Base-by-base conservation (phyloP, 2,329 filamentous ascomycete genomes). In the Arachnomyces sp. region DNA sequence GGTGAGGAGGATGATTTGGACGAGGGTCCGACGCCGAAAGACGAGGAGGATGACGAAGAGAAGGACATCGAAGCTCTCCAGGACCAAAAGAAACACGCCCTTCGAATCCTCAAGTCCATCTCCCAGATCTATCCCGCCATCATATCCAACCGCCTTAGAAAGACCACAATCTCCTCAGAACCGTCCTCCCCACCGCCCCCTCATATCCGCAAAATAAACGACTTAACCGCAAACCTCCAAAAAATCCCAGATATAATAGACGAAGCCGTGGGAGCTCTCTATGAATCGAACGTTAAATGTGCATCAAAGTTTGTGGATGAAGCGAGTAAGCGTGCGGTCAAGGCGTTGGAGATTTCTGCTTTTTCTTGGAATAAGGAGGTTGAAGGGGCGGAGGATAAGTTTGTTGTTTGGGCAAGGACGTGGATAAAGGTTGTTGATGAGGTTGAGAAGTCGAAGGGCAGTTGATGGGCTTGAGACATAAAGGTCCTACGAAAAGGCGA, bases 401-500 rank as follows among this genome's bases (percentile, higher is more conserved):
- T 93, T 55, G 82, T 80, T 0, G 68, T 74, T 12, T 94, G 88
- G 88, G 77, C 73, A n/a, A 68, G 66, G 36, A 76, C 73, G 37
- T 79, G 73, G 73, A 43, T 59, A 29, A 63, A 60, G 34, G 67
- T 68, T 16, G 49, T 72, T 40, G 60, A 65, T 15, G 61, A 65
- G 45, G 58, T 66, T 25, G 54, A 53, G 49, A 63, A 57, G 45
- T 48, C 58, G 8, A 44, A 29, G 28, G 20, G 20, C 9, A 25
- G 20, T 25, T 25, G n/a, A n/a, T n/a, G n/a, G n/a, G n/a, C n/a
- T n/a, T n/a, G n/a, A n/a, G n/a, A n/a, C n/a, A n/a, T n/a, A n/a
- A n/a, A n/a, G n/a, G n/a, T n/a, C n/a, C n/a, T n/a, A n/a, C n/a
- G n/a, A n/a, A n/a, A n/a, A n/a, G n/a, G 9, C 20, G 20, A 9